Base-by-base conservation (phyloP, 495 filamentous ascomycete genomes). In the Penicillium simplicissimum region DNA sequence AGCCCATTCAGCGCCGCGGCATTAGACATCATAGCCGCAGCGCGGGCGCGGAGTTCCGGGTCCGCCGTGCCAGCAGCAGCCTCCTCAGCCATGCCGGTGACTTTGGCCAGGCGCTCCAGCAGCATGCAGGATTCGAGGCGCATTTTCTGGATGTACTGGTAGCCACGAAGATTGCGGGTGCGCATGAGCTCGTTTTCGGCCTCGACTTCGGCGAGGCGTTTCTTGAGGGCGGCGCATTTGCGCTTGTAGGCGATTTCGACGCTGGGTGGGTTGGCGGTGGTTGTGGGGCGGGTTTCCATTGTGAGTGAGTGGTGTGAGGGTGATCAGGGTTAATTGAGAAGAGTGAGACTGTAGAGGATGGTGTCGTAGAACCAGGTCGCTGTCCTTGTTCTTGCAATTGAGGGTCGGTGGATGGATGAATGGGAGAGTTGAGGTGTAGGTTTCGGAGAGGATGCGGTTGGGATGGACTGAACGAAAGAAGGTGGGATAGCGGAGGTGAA, bases 181-280 rank as follows among this genome's bases (percentile, higher is more conserved):
- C 90, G 85, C 47, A 89, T 85, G 19, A 88, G 79, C 57, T 96
- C 92, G 68, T 97, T 96, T 64, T 89, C 87, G 34, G 89, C 88
- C 68, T 98, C 92, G 67, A 98, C 88, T 70, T 98, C 94, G 60
- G 82, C 87, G 56, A 96, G 89, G 42, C 96, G 91, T 64, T 89
- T 88, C 76, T 95, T 96, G 19, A 99, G 86, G 64, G 95, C 88
- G 77, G 96, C 93, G 74, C 96, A 98, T 85, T 99, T 99, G 67
- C 88, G 86, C 67, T 94, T 92, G 78, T 99, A 99, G 57, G 94
- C 93, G 68, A 91, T 87, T 76, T 99, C 96, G 47, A 98, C 92
- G 33, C 93, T 96, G 19, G 95, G 93, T 14, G 95, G 92, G 64
- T 81, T 81, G 35, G 73, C 61, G 48, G 74, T 65, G 36, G 67